A percentile compares a stretch with the other conserved stretches of the same genome.
phyloP scores from a whole-genome alignment of 192 early-diverging fungal species.

The Nowakowskiella sp. region DNA sequence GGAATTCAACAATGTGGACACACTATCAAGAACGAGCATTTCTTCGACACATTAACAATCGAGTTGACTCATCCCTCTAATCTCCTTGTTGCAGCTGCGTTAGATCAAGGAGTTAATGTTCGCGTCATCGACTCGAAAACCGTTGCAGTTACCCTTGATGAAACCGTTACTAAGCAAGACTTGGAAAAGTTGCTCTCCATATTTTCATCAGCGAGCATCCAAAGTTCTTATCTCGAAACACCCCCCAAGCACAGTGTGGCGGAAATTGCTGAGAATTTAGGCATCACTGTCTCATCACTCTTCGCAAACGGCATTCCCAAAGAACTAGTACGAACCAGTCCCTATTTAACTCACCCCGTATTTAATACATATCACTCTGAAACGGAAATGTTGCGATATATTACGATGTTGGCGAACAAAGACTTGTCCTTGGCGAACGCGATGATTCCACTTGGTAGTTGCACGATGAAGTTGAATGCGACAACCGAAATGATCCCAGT shows the following conservation, averaged over 20 bases:
- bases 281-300: conserved; percentile 29
- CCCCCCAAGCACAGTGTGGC: conserved; percentile 35
- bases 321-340: conserved; percentile 61
- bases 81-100: conserved; percentile 63
- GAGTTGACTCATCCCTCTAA: conserved; percentile 55
- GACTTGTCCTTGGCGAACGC: conserved; percentile 97
- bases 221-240: conserved; percentile 34
- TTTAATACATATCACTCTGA: conserved; percentile 97
- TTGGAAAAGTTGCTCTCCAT: conserved; percentile 68
- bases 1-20: conserved; percentile 70
- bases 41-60: conserved; percentile 94
- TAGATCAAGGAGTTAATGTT: conserved; percentile 76
- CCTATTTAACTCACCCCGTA: conserved; percentile 81
- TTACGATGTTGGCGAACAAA: conserved; percentile 89
- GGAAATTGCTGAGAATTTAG: conserved; percentile 14
- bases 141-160: conserved; percentile 87
- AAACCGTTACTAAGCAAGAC: conserved; percentile 79
- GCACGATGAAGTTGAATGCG: conserved; percentile 99
- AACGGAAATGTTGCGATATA: conserved; percentile 97
- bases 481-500: conserved; percentile 99
- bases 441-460: conserved; percentile 98
- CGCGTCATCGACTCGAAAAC: conserved; percentile 66
- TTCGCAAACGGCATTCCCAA: conserved; percentile 37
- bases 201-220: conserved; percentile 62
- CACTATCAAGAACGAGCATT: conserved; percentile 69